A percentile compares a stretch with the other conserved stretches of the same genome.
These are phyloP conservation scores for Aspergillus puulaauensis DNA, from an alignment of 2,329 filamentous ascomycete species.

Conservation along the genomic window DNA sequence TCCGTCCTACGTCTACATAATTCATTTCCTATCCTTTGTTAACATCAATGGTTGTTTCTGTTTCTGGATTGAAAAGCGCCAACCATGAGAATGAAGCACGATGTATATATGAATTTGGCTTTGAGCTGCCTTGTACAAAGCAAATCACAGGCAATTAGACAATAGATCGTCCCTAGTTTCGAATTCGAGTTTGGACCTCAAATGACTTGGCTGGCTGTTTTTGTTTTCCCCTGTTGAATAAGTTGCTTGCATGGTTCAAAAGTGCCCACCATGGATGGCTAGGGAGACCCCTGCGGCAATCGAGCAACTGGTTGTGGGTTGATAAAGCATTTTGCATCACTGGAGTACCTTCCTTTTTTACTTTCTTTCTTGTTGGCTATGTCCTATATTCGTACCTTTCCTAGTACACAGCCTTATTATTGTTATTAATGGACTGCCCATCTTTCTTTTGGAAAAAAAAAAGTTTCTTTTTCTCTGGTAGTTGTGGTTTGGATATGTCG, in stretches of 20 bases:
- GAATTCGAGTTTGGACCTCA: not conserved
- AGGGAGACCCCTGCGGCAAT: not conserved
- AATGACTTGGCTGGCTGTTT: not conserved
- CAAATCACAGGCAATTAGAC: constrained; percentile 1
- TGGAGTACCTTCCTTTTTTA: not conserved
- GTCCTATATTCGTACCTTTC: not conserved
- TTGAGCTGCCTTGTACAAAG: not conserved
- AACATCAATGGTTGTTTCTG: not conserved
- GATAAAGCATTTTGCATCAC: not conserved
- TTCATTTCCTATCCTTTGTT: not conserved
- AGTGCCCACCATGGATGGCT: not conserved
- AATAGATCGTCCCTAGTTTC: not conserved
- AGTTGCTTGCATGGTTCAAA: not conserved
- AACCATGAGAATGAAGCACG: not conserved
- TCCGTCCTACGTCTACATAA: not conserved
- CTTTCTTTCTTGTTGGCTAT: not conserved
- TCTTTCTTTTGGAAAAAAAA: not conserved
- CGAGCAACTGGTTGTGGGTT: too few species aligned
- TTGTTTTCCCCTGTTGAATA: not conserved
- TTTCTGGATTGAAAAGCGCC: not conserved
- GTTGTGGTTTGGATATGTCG: not conserved
- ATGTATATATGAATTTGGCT: constrained; percentile 4
- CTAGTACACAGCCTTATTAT: not conserved
- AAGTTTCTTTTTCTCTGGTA: not conserved
- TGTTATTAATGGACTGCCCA: not conserved